phyloP scores from a whole-genome alignment of 1,284 basidiomycete species.

The Ceratobasidium sp. region DNA sequence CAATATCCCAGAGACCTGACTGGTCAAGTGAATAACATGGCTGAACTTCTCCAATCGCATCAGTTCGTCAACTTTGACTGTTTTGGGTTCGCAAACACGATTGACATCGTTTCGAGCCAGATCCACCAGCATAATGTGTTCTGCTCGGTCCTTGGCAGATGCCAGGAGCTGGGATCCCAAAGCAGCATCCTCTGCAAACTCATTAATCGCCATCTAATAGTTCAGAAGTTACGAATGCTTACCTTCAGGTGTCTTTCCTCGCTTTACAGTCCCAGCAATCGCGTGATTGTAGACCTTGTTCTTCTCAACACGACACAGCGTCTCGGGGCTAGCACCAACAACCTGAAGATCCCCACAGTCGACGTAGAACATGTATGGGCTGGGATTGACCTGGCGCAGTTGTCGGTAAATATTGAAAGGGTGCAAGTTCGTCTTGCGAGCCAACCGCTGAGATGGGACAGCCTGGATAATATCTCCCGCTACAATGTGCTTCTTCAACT shows the following conservation, averaged over 20 bases:
- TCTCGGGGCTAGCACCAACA: constrained; percentile 97
- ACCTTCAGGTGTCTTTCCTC: constrained; percentile 89
- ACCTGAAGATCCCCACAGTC: constrained; percentile 93
- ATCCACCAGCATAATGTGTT: constrained; percentile 99
- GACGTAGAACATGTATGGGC: constrained; percentile 99
- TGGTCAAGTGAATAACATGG: constrained; percentile 98
- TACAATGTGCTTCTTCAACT: constrained; percentile 92
- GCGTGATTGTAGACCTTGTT: constrained; percentile 97
- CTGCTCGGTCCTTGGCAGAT: constrained; percentile 95
- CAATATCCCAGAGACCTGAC: constrained; percentile 90
- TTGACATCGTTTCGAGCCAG: constrained; percentile 99
- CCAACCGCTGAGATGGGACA: constrained; percentile 92
- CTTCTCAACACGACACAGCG: constrained; percentile 93
- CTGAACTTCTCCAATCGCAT: constrained; percentile 97
- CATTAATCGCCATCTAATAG: constrained; percentile 6
- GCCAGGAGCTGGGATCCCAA: constrained; percentile 78
- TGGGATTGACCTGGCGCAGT: constrained; percentile 93
- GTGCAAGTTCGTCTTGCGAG: constrained; percentile 86
- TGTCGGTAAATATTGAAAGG: constrained; percentile 98
- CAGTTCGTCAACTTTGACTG: constrained; percentile 95
- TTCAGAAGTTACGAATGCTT: constrained; percentile 47
- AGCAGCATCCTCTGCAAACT: constrained; percentile 79
- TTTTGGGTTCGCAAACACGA: constrained; percentile 93
- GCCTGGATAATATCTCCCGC: constrained; percentile 99
- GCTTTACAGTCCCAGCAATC: constrained; percentile 93